Percentiles rank a stretch among this genome's conserved stretches.
phyloP scores from a whole-genome alignment of 1,284 basidiomycete species.

The Meripilus lineatus region DNA sequence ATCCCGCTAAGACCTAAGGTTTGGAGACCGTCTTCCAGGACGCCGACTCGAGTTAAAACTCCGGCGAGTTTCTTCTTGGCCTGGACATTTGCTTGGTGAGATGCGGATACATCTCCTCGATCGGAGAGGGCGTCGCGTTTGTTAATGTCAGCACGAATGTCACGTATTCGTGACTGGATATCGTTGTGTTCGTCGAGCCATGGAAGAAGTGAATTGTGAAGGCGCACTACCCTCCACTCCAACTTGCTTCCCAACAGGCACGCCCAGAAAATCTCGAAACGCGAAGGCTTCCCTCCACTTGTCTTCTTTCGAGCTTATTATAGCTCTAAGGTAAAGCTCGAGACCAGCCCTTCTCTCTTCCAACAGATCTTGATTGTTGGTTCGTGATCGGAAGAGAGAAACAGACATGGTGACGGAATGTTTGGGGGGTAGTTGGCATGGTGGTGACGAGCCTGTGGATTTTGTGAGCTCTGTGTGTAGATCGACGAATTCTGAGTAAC shows the following conservation, averaged over 20 bases:
- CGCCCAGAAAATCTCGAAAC: slow-evolving; percentile 85
- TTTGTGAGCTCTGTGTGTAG: slow-evolving; percentile 80
- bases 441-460: slow-evolving; percentile 66
- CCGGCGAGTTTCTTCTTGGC: slow-evolving; percentile 83
- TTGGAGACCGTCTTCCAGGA: slow-evolving; percentile 67
- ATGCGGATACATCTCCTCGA: slow-evolving; percentile 64
- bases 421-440: slow-evolving; percentile 77
- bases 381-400: slow-evolving; percentile 41
- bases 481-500: slow-evolving; percentile 91
- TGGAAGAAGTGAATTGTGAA: slow-evolving; percentile 61
- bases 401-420: slow-evolving; percentile 50
- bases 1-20: slow-evolving; percentile 63
- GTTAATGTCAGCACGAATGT: slow-evolving; percentile 80
- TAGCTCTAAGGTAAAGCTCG: slow-evolving; percentile 84
- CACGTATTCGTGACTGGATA: slow-evolving; percentile 69
- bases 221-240: slow-evolving; percentile 21
- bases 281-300: slow-evolving; percentile 77
- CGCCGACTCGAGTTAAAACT: slow-evolving; percentile 62
- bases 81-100: slow-evolving; percentile 78
- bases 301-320: slow-evolving; percentile 75
- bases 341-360: slow-evolving; percentile 74
- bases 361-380: slow-evolving; percentile 42
- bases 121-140: slow-evolving; percentile 81
- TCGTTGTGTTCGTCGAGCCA: slow-evolving; percentile 86
- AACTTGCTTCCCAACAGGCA: slow-evolving; percentile 61